Percentiles rank a stretch among this genome's conserved stretches.
These are phyloP conservation scores for Catunica adiposa DNA, from an alignment of 2,329 filamentous ascomycete genomes.

Conservation along the genomic window DNA sequence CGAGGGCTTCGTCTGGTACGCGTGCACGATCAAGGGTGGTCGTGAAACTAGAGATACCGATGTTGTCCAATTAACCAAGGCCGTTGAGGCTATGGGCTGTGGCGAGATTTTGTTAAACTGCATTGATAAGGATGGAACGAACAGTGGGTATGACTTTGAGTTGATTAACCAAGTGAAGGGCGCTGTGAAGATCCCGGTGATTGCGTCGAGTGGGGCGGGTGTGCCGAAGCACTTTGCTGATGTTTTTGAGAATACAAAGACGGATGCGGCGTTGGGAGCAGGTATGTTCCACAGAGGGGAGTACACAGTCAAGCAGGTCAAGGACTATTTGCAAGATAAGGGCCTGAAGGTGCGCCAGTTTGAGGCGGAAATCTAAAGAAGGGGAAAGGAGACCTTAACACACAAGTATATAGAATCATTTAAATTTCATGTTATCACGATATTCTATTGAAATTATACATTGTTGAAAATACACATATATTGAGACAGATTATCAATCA, in stretches of 20 bases:
- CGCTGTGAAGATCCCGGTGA: slow-evolving; percentile 81
- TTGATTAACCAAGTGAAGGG: slow-evolving; percentile 75
- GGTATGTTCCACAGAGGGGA: slow-evolving; percentile 96
- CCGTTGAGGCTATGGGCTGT: slow-evolving; percentile 88
- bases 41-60: slow-evolving; percentile 89
- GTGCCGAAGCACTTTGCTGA: slow-evolving; percentile 76
- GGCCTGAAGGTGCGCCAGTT: slow-evolving; percentile 66
- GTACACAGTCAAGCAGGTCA: slow-evolving; percentile 88
- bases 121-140: slow-evolving; percentile 92
- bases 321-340: slow-evolving; percentile 56
- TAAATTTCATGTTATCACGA: neutral
- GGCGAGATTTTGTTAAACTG: slow-evolving; percentile 94
- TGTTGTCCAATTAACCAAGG: slow-evolving; percentile 70
- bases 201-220: slow-evolving; percentile 85
- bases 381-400: neutral
- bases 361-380: slow-evolving; percentile 37
- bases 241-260: slow-evolving; percentile 70
- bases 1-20: slow-evolving; percentile 84
- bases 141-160: slow-evolving; percentile 87
- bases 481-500: neutral
- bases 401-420: neutral
- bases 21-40: slow-evolving; percentile 91
- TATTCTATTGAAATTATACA: neutral
- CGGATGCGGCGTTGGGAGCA: slow-evolving; percentile 84
- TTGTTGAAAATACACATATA: neutral